A percentile compares a stretch with the other conserved stretches of the same genome.
Evolutionary conservation across 2,329 filamentous ascomycete species (phyloP).

Genomic region (Colletotrichum sp.): DNA sequence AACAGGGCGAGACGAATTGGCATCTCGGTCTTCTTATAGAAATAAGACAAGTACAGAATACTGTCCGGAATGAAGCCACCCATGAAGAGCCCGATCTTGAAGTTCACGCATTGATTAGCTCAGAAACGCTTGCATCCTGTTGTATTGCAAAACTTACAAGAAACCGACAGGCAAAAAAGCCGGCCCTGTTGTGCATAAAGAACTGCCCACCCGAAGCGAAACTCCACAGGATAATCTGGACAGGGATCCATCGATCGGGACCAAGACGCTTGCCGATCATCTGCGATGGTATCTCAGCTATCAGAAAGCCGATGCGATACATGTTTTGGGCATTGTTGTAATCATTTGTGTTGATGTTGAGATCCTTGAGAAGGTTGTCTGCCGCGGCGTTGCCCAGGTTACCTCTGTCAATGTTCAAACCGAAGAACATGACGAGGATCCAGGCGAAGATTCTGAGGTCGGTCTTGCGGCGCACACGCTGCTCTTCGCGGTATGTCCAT

Average conservation of each 20-base stretch:
- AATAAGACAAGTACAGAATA: conserved; percentile 48
- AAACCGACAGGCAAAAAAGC: conserved; percentile 35
- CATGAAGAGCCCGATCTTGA: conserved; percentile 36
- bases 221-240: conserved; percentile 60
- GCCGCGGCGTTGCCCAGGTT: not conserved
- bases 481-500: conserved; percentile 7
- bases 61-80: conserved; percentile 49
- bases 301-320: conserved; percentile 41
- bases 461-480: conserved; percentile 39
- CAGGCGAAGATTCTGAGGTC: conserved; percentile 46
- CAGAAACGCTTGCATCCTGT: not conserved
- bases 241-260: conserved; percentile 55
- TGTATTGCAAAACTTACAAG: conserved; percentile 6
- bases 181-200: conserved; percentile 32
- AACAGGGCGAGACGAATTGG: conserved; percentile 44
- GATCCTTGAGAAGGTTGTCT: not conserved
- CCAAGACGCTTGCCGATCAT: conserved; percentile 58
- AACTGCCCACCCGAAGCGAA: conserved; percentile 51
- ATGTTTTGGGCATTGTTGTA: not conserved
- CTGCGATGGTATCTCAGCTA: conserved; percentile 63
- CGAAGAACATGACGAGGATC: not conserved
- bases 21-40: conserved; percentile 47
- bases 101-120: not conserved
- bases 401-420: not conserved
- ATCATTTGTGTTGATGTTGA: not conserved